A percentile compares a stretch with the other conserved stretches of the same genome.
These are phyloP conservation scores for Globisporangium okanoganense DNA, from an alignment of 352 stramenopile genomes.

Conservation along the genomic window DNA sequence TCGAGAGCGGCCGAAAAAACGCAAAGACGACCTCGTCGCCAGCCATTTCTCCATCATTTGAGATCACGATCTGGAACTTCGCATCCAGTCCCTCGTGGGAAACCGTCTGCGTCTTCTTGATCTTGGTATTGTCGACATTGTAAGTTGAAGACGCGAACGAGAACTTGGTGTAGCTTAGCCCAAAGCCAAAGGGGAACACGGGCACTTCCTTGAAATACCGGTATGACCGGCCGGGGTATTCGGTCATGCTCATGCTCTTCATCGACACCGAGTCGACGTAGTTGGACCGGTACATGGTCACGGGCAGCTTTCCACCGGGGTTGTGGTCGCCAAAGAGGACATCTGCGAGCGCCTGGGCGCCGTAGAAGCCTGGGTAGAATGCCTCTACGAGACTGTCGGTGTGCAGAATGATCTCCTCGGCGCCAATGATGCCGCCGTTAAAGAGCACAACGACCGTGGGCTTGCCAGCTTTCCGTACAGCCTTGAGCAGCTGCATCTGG, in stretches of 20 bases:
- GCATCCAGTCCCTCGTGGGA: slow-evolving; percentile 25
- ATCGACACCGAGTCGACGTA: slow-evolving; percentile 74
- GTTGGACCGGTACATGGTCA: slow-evolving; percentile 85
- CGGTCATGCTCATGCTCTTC: slow-evolving; percentile 90
- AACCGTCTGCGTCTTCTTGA: slow-evolving; percentile 23
- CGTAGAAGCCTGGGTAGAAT: slow-evolving; percentile 84
- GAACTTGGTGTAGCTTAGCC: slow-evolving; percentile 90
- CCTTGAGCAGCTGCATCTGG: slow-evolving; percentile 74
- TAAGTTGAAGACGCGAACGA: slow-evolving; percentile 22
- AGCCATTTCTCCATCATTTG: slow-evolving; percentile 47
- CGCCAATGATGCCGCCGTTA: slow-evolving; percentile 80
- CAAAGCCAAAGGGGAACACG: slow-evolving; percentile 89
- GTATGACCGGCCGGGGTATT: slow-evolving; percentile 88
- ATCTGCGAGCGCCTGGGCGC: slow-evolving; percentile 72
- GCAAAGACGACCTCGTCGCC: slow-evolving; percentile 79
- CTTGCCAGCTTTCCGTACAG: slow-evolving; percentile 52
- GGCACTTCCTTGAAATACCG: slow-evolving; percentile 88
- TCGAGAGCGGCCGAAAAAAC: slow-evolving; percentile 66
- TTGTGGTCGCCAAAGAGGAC: slow-evolving; percentile 83
- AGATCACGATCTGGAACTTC: slow-evolving; percentile 46
- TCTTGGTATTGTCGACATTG: slow-evolving; percentile 11
- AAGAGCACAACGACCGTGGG: slow-evolving; percentile 85
- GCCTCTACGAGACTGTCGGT: slow-evolving; percentile 65
- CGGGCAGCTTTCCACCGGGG: slow-evolving; percentile 76
- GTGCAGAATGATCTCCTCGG: slow-evolving; percentile 67